A percentile compares a stretch with the other conserved stretches of the same genome.
phyloP scores from a whole-genome alignment of 1,139 yeast genomes.

The Taiozyma sp. region DNA sequence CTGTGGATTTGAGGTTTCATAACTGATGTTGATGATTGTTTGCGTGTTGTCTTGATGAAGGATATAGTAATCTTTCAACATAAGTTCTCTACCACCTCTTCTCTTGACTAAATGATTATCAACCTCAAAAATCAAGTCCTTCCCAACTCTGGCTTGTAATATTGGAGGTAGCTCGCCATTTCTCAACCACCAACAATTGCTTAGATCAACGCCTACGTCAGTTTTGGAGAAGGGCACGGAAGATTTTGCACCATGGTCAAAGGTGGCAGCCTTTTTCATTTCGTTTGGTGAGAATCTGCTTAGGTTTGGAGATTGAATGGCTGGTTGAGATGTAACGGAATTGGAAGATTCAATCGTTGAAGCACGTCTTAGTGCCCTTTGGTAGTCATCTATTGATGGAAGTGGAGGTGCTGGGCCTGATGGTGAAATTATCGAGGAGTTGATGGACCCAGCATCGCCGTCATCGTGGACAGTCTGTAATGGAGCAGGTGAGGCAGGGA shows the following conservation, averaged over 20 bases:
- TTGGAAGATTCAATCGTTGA: conserved; percentile 1
- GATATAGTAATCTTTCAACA: conserved; percentile 65
- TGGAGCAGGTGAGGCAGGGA: conserved; percentile 1
- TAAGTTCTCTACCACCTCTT: conserved; percentile 50
- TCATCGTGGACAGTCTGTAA: conserved; percentile 1
- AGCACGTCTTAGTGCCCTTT: conserved; percentile 3
- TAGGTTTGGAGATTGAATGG: conserved; percentile 10
- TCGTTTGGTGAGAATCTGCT: not conserved
- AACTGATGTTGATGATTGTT: conserved; percentile 50
- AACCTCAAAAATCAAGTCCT: conserved; percentile 56
- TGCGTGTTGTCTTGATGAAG: conserved; percentile 74
- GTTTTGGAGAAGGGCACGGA: conserved; percentile 14
- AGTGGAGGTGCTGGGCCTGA: not conserved
- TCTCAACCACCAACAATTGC: conserved; percentile 61
- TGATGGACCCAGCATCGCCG: conserved; percentile 5
- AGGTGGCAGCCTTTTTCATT: conserved; percentile 20
- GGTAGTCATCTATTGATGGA: not conserved
- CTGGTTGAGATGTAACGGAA: conserved; percentile 6
- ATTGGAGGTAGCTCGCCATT: conserved; percentile 53
- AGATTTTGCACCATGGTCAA: conserved; percentile 17
- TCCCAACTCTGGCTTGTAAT: conserved; percentile 39
- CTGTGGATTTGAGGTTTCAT: conserved; percentile 51
- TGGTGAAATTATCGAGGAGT: conserved; percentile 6
- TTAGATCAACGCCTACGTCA: conserved; percentile 20
- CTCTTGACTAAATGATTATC: conserved; percentile 54